phyloP scores from a whole-genome alignment of 163 green algal species.

The Dunaliella salina region DNA sequence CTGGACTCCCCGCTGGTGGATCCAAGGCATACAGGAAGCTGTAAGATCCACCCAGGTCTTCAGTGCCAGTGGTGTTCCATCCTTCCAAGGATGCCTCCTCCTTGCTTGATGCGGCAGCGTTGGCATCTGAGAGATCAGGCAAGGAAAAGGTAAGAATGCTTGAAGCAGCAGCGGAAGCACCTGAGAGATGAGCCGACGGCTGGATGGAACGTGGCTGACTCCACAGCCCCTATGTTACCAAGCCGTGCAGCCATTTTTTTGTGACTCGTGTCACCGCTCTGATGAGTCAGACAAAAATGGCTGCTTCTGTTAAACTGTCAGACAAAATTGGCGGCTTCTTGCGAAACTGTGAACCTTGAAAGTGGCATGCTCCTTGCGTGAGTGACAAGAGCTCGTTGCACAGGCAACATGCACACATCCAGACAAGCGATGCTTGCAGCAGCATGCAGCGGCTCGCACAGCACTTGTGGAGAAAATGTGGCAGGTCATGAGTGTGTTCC shows the following conservation, averaged over 20 bases:
- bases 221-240: too few relatives aligned
- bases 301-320: neutral
- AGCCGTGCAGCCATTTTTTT: neutral
- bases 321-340: neutral
- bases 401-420: too few relatives aligned
- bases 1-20: neutral
- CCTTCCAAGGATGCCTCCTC: constrained; percentile 13
- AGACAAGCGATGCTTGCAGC: too few relatives aligned
- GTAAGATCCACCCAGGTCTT: constrained; percentile 3
- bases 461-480: too few relatives aligned
- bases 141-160: neutral
- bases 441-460: too few relatives aligned
- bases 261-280: neutral
- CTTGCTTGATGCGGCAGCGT: neutral
- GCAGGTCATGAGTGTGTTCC: too few relatives aligned
- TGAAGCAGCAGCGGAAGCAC: neutral
- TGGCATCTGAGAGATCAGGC: neutral
- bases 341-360: neutral
- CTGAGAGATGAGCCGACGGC: neutral
- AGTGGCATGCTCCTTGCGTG: too few relatives aligned
- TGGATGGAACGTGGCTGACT: neutral
- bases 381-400: too few relatives aligned
- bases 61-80: constrained; percentile 11
- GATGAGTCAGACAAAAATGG: neutral
- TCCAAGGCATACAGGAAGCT: constrained; percentile 21